Percentiles rank a stretch among this genome's conserved stretches.
phyloP scores from a whole-genome alignment of 2,329 filamentous ascomycete genomes.

The Didymella glomerata region DNA sequence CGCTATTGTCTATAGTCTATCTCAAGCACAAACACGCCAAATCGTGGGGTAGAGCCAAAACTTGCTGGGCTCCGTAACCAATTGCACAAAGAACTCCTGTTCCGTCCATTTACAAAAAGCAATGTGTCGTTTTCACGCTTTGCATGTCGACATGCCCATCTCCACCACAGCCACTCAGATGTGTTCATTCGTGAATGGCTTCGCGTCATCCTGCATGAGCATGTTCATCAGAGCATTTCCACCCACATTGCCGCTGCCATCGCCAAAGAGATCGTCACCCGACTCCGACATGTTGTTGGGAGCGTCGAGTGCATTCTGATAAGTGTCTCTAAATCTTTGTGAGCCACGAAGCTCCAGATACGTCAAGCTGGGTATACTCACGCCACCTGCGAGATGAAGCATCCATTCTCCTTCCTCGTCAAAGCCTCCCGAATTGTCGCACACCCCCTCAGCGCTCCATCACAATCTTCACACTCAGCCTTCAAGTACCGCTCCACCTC shows the following conservation, averaged over 20 bases:
- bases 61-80: too few species aligned
- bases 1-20: not conserved
- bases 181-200: not conserved
- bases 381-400: not conserved
- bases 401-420: not conserved
- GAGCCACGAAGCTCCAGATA: not conserved
- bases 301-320: conserved; percentile 1
- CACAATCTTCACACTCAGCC: conserved; percentile 10
- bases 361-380: not conserved
- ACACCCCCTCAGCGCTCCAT: conserved; percentile 32
- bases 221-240: conserved; percentile 15
- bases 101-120: not conserved
- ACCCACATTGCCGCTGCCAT: conserved; percentile 9
- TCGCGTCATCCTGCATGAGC: conserved; percentile 23
- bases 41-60: too few species aligned
- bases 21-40: not conserved
- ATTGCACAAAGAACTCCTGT: too few species aligned
- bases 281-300: conserved; percentile 4
- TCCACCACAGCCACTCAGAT: not conserved
- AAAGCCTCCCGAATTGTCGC: conserved; percentile 31
- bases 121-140: not conserved
- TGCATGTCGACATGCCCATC: not conserved
- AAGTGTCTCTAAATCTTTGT: not conserved
- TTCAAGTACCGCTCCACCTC: conserved; percentile 32
- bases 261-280: conserved; percentile 7